These are phyloP conservation scores for Hypericum androsaemum DNA, from an alignment of 345 rosid species.

Conservation along the genomic window DNA sequence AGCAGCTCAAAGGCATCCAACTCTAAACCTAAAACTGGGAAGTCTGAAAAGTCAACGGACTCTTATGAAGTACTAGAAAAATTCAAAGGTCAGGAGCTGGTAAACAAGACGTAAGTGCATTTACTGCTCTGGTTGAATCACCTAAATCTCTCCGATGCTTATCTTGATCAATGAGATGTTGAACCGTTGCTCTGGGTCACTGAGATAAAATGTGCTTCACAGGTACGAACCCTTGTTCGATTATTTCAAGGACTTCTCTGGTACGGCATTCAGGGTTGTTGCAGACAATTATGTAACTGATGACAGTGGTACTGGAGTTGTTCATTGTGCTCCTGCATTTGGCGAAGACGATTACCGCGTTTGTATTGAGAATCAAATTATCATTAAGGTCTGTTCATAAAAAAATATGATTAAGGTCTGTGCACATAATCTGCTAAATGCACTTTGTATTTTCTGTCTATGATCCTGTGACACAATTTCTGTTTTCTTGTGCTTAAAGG, in stretches of 20 bases:
- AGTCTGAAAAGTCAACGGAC: conserved; percentile 39
- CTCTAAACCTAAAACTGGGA: conserved; percentile 53
- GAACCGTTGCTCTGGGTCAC: conserved; percentile 3
- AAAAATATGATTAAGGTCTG: not conserved
- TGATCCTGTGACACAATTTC: not conserved
- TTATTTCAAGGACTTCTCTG: conserved; percentile 66
- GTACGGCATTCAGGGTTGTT: conserved; percentile 67
- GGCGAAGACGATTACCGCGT: conserved; percentile 99
- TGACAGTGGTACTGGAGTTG: conserved; percentile 95
- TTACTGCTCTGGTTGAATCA: not conserved
- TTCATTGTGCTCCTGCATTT: conserved; percentile 95
- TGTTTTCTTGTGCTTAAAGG: conserved; percentile 28
- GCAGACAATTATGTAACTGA: conserved; percentile 90
- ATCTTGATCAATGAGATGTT: not conserved
- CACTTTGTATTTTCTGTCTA: no score
- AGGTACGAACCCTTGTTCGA: conserved; percentile 79
- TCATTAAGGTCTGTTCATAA: conserved; percentile 46
- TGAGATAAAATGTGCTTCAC: conserved; percentile 15
- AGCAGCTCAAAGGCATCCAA: conserved; percentile 42
- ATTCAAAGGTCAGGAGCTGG: conserved; percentile 52
- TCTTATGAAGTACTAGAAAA: conserved; percentile 60
- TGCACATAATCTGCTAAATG: not conserved
- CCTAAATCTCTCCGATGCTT: not conserved
- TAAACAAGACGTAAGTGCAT: conserved; percentile 63
- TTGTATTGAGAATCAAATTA: conserved; percentile 61